These are phyloP conservation scores for Kalaharituber pfeilii DNA, from an alignment of 2,329 filamentous ascomycete species.

Conservation along the genomic window DNA sequence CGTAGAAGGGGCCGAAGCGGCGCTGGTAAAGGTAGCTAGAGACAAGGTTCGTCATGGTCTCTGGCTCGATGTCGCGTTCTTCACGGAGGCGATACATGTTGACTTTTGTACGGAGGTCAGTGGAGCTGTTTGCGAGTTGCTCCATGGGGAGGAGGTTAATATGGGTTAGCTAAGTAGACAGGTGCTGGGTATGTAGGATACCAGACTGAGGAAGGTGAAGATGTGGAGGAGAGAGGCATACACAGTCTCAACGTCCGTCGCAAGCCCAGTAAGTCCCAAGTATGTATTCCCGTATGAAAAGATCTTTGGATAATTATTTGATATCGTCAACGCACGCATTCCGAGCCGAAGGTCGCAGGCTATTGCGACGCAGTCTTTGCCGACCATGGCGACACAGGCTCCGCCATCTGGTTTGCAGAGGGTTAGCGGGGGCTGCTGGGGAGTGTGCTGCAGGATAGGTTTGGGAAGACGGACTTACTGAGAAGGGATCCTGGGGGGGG, in stretches of 20 bases:
- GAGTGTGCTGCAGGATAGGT: background rate
- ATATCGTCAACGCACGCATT: constrained; percentile 88
- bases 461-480: background rate
- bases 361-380: constrained; percentile 98
- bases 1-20: constrained; percentile 91
- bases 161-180: constrained; percentile 1
- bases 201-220: background rate
- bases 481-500: background rate
- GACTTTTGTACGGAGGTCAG: constrained; percentile 76
- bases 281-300: constrained; percentile 94
- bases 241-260: constrained; percentile 87
- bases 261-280: constrained; percentile 86
- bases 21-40: constrained; percentile 81
- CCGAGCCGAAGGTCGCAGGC: constrained; percentile 96
- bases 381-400: constrained; percentile 95
- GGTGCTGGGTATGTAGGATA: background rate
- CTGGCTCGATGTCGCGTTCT: constrained; percentile 86
- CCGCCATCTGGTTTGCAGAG: constrained; percentile 39
- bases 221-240: constrained; percentile 32
- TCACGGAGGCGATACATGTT: constrained; percentile 99
- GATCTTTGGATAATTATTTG: constrained; percentile 99
- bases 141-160: background rate
- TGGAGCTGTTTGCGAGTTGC: constrained; percentile 43
- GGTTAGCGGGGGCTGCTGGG: background rate
- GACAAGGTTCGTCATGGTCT: constrained; percentile 93